Conservation (phyloP, 78 protist genomes). For the Protostelium mycophagum region DNA sequence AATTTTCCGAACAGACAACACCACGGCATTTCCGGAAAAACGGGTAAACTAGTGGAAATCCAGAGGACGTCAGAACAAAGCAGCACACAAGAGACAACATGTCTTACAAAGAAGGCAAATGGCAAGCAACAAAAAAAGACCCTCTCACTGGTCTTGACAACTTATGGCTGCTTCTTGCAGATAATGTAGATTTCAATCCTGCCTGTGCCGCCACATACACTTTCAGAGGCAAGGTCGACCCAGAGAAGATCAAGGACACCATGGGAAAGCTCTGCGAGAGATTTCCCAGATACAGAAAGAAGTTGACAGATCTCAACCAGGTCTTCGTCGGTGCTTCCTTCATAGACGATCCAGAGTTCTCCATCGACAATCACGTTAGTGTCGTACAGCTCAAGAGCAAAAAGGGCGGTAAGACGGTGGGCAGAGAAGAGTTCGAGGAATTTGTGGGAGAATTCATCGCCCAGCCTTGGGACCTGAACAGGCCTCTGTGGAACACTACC, state of each 20-base stretch:
- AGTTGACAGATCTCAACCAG: neutral
- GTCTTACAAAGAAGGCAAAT: neutral
- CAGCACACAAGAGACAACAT: neutral
- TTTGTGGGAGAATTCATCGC: neutral
- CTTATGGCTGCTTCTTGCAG: neutral
- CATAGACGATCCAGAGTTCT: neutral
- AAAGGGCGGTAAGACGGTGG: neutral
- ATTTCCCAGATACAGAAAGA: neutral
- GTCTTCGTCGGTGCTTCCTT: neutral
- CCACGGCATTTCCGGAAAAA: neutral
- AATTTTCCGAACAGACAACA: too few relatives aligned
- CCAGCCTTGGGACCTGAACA: neutral
- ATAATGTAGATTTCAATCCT: neutral
- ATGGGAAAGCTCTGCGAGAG: neutral
- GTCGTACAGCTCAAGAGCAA: neutral
- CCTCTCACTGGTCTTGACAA: neutral
- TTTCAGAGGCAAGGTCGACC: neutral
- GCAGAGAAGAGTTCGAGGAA: neutral
- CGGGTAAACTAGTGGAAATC: too few relatives aligned
- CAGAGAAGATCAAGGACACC: neutral
- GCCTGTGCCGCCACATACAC: neutral
- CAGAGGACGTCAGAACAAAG: neutral
- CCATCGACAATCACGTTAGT: neutral
- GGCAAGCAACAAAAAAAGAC: neutral
- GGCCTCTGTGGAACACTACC: neutral